Base-by-base conservation (phyloP, 1,284 basidiomycete species). In the Crocinoboletus sp. region DNA sequence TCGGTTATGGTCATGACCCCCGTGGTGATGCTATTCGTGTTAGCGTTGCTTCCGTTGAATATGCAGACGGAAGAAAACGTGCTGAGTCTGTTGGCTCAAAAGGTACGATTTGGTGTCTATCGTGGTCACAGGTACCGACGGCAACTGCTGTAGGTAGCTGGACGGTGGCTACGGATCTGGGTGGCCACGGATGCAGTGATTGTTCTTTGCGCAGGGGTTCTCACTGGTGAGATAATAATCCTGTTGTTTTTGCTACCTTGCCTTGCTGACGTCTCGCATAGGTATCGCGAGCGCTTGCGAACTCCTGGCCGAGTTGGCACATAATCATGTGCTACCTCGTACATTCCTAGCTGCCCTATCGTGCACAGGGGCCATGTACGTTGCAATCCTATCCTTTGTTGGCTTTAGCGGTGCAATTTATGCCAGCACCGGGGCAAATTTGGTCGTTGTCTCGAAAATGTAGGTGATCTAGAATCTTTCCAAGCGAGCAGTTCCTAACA, bases 121-220 rank as follows among this genome's bases (percentile, higher is more conserved):
- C 10, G 25, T 51, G 12, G 24, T 17, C 40, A 11, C 9, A 25
- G 27, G 24, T 36, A 12, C 15, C 19, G 24, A 53, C 22, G 19
- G 22, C 38, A 16, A 8, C 12, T 29, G 11, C 15, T 40, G 13
- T 30, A 80, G 72, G 69, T 69, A 2, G 78, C 72, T 2, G 79
- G 82, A 5, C 63, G 57, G 12, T 84, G 82, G 80, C 55, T 87
- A 24, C 68, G 81, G 10, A 69, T 71, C 15, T 76, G 74, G 70
- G 68, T 85, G 5, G 78, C 78, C 2, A 67, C 77, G 0, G 84
- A 87, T 53, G 80, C 83, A 2, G 68, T 82, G 32, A 58, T 82
- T 4, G 84, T 86, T 13, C 69, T 88, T 3, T 80, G 77, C 43
- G 83, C 80, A 4, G 82, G 81, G 2, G 76, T 85, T n/a, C 68